Percentiles rank a stretch among this genome's conserved stretches.
Conservation (phyloP, 352 stramenopile species). For the Globisporangium okanoganense region DNA sequence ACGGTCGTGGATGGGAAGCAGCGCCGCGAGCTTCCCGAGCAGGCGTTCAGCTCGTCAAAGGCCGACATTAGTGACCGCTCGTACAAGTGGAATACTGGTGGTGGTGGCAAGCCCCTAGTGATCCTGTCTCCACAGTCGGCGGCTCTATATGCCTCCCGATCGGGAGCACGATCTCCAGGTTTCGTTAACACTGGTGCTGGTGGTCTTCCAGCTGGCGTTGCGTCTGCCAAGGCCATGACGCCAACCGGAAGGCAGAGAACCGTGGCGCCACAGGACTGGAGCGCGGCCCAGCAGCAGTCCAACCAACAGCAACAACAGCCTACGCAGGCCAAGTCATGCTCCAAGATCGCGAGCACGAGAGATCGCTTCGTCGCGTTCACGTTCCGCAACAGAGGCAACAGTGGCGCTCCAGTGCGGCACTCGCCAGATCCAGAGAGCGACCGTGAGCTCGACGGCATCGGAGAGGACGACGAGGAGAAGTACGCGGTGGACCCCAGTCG, state of each 20-base stretch:
- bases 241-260: neutral
- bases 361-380: slow-evolving; percentile 4
- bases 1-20: slow-evolving; percentile 12
- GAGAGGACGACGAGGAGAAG: slow-evolving; percentile 12
- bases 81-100: slow-evolving; percentile 17
- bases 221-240: slow-evolving; percentile 10
- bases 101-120: slow-evolving; percentile 13
- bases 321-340: slow-evolving; percentile 16
- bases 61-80: slow-evolving; percentile 2
- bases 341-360: slow-evolving; percentile 7
- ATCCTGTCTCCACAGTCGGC: slow-evolving; percentile 13
- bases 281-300: neutral
- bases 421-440: slow-evolving; percentile 1
- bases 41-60: slow-evolving; percentile 22
- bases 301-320: neutral
- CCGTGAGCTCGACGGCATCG: neutral
- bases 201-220: neutral
- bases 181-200: neutral
- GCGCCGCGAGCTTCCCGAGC: slow-evolving; percentile 3
- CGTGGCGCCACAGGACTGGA: slow-evolving; percentile 10
- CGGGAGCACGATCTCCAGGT: neutral
- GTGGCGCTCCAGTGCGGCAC: neutral
- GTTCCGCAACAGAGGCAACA: neutral
- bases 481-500: neutral
- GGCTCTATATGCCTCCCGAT: slow-evolving; percentile 3